Conservation (phyloP, 2,329 filamentous ascomycete genomes). For the Colletotrichum aenigma region DNA sequence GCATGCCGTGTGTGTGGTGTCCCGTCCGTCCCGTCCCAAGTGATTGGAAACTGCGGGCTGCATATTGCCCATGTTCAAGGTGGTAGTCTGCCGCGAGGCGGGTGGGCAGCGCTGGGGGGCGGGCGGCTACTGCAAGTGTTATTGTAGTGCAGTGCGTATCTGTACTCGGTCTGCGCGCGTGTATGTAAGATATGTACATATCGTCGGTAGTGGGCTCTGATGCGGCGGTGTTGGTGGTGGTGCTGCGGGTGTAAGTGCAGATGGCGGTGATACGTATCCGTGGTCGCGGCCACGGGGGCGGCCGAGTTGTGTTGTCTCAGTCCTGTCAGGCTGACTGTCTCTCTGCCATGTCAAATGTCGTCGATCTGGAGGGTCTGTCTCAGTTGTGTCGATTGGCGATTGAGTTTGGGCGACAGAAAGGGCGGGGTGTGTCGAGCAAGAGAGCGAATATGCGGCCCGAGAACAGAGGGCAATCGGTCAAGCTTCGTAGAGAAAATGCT, state of each 20-base stretch:
- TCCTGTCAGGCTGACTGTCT: not conserved
- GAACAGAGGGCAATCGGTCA: not conserved
- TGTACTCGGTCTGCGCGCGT: not conserved
- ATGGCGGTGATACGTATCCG: not conserved
- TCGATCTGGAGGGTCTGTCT: constrained; percentile 16
- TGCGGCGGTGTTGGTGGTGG: not conserved
- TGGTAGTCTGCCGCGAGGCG: not conserved
- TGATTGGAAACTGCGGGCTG: constrained; percentile 15
- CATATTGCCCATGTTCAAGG: not conserved
- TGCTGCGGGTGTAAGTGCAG: not conserved
- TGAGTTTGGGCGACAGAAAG: not conserved
- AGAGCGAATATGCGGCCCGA: not conserved
- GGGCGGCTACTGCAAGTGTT: constrained; percentile 4
- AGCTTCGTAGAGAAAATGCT: not conserved
- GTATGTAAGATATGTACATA: not conserved
- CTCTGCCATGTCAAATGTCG: not conserved
- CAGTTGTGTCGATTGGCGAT: constrained; percentile 14
- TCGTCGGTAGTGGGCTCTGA: not conserved
- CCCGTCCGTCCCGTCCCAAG: constrained; percentile 14
- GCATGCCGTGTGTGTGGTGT: not conserved
- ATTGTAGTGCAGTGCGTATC: not conserved
- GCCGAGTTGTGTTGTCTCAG: not conserved
- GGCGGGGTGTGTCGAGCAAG: not conserved
- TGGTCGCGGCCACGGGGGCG: not conserved
- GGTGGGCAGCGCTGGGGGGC: not conserved